Conservation (phyloP, 805 yeast species). For the Myxozyma kluyveri region DNA sequence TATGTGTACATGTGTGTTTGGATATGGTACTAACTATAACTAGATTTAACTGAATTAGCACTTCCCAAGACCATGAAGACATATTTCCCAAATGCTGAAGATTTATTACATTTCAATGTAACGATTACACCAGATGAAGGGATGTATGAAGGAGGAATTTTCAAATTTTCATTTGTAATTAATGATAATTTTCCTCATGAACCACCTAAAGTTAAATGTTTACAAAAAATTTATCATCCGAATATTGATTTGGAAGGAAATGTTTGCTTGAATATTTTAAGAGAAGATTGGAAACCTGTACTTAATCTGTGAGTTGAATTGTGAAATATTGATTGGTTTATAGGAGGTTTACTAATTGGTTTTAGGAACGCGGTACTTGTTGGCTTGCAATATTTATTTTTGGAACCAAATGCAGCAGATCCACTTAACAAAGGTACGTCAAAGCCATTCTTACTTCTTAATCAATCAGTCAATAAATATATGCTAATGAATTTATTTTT, state of each 20-base stretch:
- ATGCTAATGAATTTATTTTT: too few species aligned
- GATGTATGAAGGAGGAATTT: conserved; percentile 63
- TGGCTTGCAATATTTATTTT: conserved; percentile 78
- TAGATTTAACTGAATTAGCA: conserved; percentile 63
- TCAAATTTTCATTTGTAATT: conserved; percentile 64
- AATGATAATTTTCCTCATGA: conserved; percentile 82
- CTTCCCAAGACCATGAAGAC: conserved; percentile 57
- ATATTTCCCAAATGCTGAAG: conserved; percentile 50
- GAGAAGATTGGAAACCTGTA: conserved; percentile 97
- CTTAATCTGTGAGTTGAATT: conserved; percentile 50
- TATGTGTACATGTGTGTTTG: background rate
- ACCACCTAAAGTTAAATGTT: conserved; percentile 69
- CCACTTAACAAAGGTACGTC: conserved; percentile 71
- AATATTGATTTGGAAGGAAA: conserved; percentile 89
- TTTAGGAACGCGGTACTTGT: conserved; percentile 66
- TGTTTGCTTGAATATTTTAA: conserved; percentile 81
- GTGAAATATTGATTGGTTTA: background rate
- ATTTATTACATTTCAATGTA: conserved; percentile 62
- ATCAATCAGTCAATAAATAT: background rate
- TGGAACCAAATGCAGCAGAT: conserved; percentile 89
- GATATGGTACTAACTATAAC: background rate
- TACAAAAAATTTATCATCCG: conserved; percentile 73
- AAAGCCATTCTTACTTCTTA: background rate
- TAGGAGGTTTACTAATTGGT: background rate
- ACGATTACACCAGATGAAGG: conserved; percentile 68